A percentile compares a stretch with the other conserved stretches of the same genome.
Evolutionary conservation across 306 rosid genomes (phyloP).

Genomic region (Cucumis hystrix): DNA sequence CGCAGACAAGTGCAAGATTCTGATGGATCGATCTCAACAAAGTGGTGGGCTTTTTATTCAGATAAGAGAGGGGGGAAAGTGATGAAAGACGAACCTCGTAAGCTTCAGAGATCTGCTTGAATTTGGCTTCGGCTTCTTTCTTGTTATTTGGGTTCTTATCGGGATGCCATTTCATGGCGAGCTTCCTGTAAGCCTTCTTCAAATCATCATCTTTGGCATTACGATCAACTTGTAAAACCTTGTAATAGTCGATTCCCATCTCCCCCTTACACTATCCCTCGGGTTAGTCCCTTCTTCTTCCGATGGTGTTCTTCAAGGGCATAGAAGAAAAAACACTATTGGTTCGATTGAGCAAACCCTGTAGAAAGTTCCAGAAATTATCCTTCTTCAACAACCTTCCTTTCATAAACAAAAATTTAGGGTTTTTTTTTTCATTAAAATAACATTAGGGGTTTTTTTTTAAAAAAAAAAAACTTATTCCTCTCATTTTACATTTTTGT

Average conservation of each 20-base stretch:
- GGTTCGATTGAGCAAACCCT: not conserved
- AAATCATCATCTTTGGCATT: slow-evolving; percentile 51
- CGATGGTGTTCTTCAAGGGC: not conserved
- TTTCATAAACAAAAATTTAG: not conserved
- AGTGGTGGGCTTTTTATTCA: not conserved
- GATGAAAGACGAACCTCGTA: slow-evolving; percentile 17
- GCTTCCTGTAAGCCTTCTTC: slow-evolving; percentile 63
- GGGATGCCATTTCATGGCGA: slow-evolving; percentile 77
- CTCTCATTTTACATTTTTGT: too few species aligned
- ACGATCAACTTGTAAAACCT: slow-evolving; percentile 49
- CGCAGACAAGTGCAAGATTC: not conserved
- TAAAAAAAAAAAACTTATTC: too few species aligned
- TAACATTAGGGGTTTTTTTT: too few species aligned
- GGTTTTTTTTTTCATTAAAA: not conserved
- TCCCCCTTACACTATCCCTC: not conserved
- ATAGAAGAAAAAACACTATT: not conserved
- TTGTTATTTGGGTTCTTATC: slow-evolving; percentile 54
- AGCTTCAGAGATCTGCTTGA: slow-evolving; percentile 61
- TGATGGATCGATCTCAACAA: not conserved
- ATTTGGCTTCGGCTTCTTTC: slow-evolving; percentile 59
- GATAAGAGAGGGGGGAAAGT: not conserved
- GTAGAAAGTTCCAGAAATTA: not conserved
- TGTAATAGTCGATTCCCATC: slow-evolving; percentile 62
- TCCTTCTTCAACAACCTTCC: not conserved
- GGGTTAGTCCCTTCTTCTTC: not conserved